phyloP scores from a whole-genome alignment of 2,329 filamentous ascomycete genomes.

The Cytospora chrysosperma region DNA sequence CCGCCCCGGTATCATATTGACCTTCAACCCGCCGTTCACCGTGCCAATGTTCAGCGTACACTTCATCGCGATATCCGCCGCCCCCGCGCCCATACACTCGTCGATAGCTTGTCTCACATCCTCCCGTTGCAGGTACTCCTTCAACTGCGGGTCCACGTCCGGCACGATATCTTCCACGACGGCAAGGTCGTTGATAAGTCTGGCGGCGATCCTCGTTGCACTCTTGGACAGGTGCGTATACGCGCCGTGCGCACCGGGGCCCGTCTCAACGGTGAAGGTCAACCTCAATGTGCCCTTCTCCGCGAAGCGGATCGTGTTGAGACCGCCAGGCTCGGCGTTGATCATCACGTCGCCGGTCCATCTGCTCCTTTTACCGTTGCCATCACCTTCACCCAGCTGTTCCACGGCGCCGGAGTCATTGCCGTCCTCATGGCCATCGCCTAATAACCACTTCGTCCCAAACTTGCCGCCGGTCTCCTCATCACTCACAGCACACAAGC shows the following conservation, averaged over 20 bases:
- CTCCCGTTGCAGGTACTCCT: slow-evolving; percentile 31
- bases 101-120: slow-evolving; percentile 35
- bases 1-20: slow-evolving; percentile 41
- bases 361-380: slow-evolving; percentile 26
- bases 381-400: not conserved
- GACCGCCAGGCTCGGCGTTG: slow-evolving; percentile 39
- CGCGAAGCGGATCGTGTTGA: slow-evolving; percentile 39
- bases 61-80: slow-evolving; percentile 33
- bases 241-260: slow-evolving; percentile 38
- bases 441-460: slow-evolving; percentile 37
- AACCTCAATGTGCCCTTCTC: slow-evolving; percentile 44
- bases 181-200: slow-evolving; percentile 7
- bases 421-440: slow-evolving; percentile 31
- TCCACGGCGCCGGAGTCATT: slow-evolving; percentile 26
- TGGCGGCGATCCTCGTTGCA: slow-evolving; percentile 36
- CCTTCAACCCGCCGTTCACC: slow-evolving; percentile 41
- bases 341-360: slow-evolving; percentile 41
- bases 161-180: slow-evolving; percentile 19
- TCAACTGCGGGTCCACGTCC: slow-evolving; percentile 25
- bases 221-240: slow-evolving; percentile 40
- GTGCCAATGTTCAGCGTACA: slow-evolving; percentile 42
- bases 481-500: slow-evolving; percentile 37
- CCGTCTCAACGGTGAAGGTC: slow-evolving; percentile 35
- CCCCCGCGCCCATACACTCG: slow-evolving; percentile 37
- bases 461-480: slow-evolving; percentile 41